These are phyloP conservation scores for Chaetothyriales sp. DNA, from an alignment of 2,329 filamentous ascomycete genomes.

Conservation along the genomic window DNA sequence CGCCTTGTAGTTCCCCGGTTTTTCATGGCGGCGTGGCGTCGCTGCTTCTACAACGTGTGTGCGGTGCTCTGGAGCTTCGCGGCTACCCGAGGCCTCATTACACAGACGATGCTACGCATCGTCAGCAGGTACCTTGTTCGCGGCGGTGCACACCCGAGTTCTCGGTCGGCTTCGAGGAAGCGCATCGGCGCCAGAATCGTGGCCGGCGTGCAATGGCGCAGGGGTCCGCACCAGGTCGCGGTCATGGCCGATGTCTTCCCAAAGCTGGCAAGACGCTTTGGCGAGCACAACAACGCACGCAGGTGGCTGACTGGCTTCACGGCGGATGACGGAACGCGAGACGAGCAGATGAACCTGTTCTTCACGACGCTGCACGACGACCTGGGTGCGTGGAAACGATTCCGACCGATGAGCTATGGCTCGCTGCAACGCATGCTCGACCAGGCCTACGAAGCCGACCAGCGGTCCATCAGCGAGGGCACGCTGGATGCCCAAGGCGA, in stretches of 20 bases:
- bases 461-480: slow-evolving; percentile 18
- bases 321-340: slow-evolving; percentile 11
- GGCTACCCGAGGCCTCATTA: slow-evolving; percentile 27
- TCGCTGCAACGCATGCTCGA: slow-evolving; percentile 24
- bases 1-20: slow-evolving; percentile 12
- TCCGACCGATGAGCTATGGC: slow-evolving; percentile 11
- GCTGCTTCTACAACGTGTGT: slow-evolving; percentile 28
- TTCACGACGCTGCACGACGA: slow-evolving; percentile 21
- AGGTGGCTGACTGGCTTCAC: slow-evolving; percentile 4
- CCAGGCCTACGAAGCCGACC: slow-evolving; percentile 24
- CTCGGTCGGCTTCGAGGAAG: slow-evolving; percentile 3
- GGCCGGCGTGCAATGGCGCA: slow-evolving; percentile 15
- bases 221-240: slow-evolving; percentile 20
- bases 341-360: slow-evolving; percentile 20
- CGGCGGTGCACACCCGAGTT: slow-evolving; percentile 13
- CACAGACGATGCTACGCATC: slow-evolving; percentile 22
- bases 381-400: slow-evolving; percentile 17
- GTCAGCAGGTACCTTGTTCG: slow-evolving; percentile 23
- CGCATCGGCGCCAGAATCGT: neutral
- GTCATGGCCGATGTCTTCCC: slow-evolving; percentile 4
- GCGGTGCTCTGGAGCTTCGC: slow-evolving; percentile 37
- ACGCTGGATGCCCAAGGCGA: slow-evolving; percentile 7
- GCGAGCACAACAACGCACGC: slow-evolving; percentile 17
- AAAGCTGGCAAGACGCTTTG: slow-evolving; percentile 15
- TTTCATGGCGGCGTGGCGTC: slow-evolving; percentile 29